phyloP scores from a whole-genome alignment of 192 early-diverging fungal genomes.

The Backusella liffmaniae region DNA sequence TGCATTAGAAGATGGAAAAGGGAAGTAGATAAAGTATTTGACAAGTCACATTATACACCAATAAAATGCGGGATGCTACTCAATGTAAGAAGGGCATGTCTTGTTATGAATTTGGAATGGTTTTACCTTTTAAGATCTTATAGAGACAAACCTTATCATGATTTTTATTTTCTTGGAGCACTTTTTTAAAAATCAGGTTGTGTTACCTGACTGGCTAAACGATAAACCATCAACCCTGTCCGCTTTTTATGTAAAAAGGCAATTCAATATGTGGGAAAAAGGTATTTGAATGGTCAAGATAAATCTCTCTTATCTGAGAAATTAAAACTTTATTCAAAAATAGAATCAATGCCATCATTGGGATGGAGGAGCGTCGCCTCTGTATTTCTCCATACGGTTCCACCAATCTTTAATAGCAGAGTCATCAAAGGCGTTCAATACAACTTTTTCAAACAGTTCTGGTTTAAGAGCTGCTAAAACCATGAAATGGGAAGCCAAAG shows the following conservation, averaged over 20 bases:
- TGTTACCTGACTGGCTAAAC: neutral
- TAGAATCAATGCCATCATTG: neutral
- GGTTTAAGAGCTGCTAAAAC: slow-evolving; percentile 29
- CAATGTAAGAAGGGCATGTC: neutral
- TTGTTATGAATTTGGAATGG: neutral
- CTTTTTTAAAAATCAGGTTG: neutral
- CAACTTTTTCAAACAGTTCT: slow-evolving; percentile 25
- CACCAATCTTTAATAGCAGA: slow-evolving; percentile 38
- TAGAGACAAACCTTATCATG: neutral
- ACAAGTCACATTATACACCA: too few relatives aligned
- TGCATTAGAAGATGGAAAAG: too few relatives aligned
- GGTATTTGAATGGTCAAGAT: neutral
- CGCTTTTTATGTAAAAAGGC: neutral
- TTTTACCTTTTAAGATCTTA: neutral
- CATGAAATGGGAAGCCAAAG: slow-evolving; percentile 33
- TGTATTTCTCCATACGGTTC: slow-evolving; percentile 33
- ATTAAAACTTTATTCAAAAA: neutral
- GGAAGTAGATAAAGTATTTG: too few relatives aligned
- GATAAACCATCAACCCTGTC: neutral
- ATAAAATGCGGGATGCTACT: neutral
- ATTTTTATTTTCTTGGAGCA: neutral
- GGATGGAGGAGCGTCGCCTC: neutral
- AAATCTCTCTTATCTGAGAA: neutral
- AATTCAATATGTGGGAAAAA: neutral
- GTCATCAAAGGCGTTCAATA: slow-evolving; percentile 33